Evolutionary conservation across 768 basidiomycete species (phyloP).

Genomic region (Mycena galericulata): DNA sequence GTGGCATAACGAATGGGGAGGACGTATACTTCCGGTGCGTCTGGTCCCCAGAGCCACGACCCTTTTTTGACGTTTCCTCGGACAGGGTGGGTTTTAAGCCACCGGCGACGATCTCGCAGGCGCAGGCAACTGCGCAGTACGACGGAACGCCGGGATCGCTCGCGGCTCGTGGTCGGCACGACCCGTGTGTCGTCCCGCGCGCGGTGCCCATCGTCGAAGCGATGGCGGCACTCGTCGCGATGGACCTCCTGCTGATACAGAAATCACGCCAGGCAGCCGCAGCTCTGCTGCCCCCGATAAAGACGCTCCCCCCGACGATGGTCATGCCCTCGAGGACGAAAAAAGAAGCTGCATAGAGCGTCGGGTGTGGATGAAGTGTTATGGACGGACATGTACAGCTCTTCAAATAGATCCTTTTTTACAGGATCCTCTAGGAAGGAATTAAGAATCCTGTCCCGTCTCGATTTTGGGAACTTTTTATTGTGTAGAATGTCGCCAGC

Average conservation of each 20-base stretch:
- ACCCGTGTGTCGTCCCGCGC: conserved; percentile 97
- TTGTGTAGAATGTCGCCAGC: too few species aligned
- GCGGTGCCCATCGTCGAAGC: conserved; percentile 98
- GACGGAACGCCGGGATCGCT: conserved; percentile 90
- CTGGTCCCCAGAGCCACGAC: not conserved
- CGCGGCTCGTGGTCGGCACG: conserved; percentile 94
- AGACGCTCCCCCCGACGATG: conserved; percentile 95
- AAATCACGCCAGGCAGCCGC: conserved; percentile 83
- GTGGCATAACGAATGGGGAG: conserved; percentile 98
- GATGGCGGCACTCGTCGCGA: conserved; percentile 95
- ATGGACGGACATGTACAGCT: too few species aligned
- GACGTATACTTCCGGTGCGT: conserved; percentile 95
- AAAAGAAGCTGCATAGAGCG: not conserved
- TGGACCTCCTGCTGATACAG: conserved; percentile 94
- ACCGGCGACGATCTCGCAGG: conserved; percentile 96
- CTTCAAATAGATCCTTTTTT: too few species aligned
- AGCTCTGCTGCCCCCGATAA: conserved; percentile 83
- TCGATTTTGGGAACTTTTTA: too few species aligned
- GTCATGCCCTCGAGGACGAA: conserved; percentile 62
- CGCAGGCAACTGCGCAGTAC: conserved; percentile 92
- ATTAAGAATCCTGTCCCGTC: too few species aligned
- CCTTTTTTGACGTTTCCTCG: not conserved
- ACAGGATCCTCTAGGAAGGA: too few species aligned
- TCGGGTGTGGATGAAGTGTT: not conserved
- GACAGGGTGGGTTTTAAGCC: conserved; percentile 96